phyloP scores from a whole-genome alignment of 768 basidiomycete genomes.

The Suillus brevipes region DNA sequence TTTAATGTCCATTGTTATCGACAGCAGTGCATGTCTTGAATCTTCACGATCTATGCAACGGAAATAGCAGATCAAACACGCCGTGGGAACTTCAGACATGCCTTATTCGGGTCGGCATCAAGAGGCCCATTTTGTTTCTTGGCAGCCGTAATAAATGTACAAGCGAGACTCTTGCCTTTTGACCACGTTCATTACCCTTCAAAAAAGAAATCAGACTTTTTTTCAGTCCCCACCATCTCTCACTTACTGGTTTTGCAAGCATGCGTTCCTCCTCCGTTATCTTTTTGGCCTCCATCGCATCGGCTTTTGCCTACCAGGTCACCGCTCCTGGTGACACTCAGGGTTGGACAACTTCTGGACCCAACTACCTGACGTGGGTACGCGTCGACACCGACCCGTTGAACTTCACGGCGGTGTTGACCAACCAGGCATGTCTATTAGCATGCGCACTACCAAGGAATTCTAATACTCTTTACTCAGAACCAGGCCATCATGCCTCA shows the following conservation, averaged over 20 bases:
- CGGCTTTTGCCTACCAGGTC: conserved; percentile 65
- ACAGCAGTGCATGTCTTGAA: neutral
- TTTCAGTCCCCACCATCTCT: conserved; percentile 18
- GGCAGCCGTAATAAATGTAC: conserved; percentile 1
- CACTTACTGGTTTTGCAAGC: conserved; percentile 17
- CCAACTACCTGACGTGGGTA: conserved; percentile 59
- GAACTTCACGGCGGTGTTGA: conserved; percentile 71
- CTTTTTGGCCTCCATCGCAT: conserved; percentile 52
- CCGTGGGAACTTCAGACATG: conserved; percentile 23
- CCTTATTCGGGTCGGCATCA: conserved; percentile 11
- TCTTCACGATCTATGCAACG: neutral
- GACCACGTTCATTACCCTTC: conserved; percentile 20
- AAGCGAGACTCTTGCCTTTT: conserved; percentile 10
- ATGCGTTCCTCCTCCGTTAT: conserved; percentile 48
- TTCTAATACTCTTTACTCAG: conserved; percentile 26
- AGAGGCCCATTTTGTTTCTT: conserved; percentile 1
- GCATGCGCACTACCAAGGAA: neutral
- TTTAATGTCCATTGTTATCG: neutral
- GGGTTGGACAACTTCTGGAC: conserved; percentile 60
- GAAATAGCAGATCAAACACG: neutral
- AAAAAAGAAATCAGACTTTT: conserved; percentile 22
- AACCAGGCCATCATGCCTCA: conserved; percentile 32
- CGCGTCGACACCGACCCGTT: conserved; percentile 63
- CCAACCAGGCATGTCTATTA: conserved; percentile 51
- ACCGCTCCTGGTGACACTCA: conserved; percentile 44